Percentiles rank a stretch among this genome's conserved stretches.
Conservation (phyloP, 768 basidiomycete species). For the Calvatia gigantea region DNA sequence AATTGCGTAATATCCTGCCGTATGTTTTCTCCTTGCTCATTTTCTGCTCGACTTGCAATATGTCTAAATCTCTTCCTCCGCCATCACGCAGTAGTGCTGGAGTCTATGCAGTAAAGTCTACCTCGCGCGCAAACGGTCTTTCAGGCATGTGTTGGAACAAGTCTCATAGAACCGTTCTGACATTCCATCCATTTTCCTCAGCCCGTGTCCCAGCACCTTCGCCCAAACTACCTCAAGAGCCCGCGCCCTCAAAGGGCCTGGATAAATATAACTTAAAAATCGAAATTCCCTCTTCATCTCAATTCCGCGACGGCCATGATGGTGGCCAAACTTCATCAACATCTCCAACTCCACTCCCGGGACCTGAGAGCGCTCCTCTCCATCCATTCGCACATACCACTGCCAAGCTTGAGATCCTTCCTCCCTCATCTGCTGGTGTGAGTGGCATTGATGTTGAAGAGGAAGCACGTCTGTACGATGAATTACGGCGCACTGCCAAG, state of each 20-base stretch:
- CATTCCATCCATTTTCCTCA: background rate
- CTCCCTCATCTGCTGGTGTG: slow-evolving; percentile 18
- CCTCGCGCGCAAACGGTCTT: background rate
- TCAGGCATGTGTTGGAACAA: background rate
- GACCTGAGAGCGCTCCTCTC: slow-evolving; percentile 8
- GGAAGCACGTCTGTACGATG: slow-evolving; percentile 63
- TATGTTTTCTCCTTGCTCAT: background rate
- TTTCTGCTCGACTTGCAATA: background rate
- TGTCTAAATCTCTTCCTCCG: slow-evolving; percentile 1
- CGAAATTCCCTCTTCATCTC: background rate
- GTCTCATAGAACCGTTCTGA: background rate
- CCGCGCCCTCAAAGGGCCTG: background rate
- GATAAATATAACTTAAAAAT: background rate
- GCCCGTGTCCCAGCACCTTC: slow-evolving; percentile 9
- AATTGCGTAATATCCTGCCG: background rate
- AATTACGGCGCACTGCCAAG: slow-evolving; percentile 45
- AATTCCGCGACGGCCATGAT: background rate
- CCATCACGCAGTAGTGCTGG: background rate
- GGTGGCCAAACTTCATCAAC: background rate
- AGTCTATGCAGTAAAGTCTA: background rate
- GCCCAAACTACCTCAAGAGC: background rate
- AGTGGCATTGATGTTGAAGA: slow-evolving; percentile 63
- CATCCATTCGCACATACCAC: slow-evolving; percentile 48
- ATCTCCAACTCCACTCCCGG: slow-evolving; percentile 5
- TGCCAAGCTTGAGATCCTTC: slow-evolving; percentile 50